Evolutionary conservation across 345 rosid species (phyloP).

Genomic region (Citrus maxima): DNA sequence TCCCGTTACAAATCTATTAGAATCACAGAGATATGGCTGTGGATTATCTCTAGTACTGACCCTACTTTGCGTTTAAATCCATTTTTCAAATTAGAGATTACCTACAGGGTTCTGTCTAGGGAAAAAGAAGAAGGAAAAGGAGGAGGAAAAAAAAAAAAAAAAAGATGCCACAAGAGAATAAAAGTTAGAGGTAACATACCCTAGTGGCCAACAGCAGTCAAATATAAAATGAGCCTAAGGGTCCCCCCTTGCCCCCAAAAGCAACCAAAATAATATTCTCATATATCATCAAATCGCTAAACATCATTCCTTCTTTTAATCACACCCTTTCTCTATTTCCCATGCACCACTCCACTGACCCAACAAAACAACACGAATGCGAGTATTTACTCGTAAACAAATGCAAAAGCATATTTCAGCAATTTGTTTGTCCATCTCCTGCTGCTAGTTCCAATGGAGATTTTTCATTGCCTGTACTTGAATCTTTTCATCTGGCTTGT

Average conservation of each 20-base stretch:
- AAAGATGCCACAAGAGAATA: conserved; percentile 26
- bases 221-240: conserved; percentile 28
- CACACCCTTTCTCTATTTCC: conserved; percentile 57
- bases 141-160: neutral
- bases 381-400: conserved; percentile 8
- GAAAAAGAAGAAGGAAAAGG: neutral
- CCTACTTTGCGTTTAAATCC: conserved; percentile 4
- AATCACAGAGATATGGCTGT: conserved; percentile 9
- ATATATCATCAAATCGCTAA: conserved; percentile 29
- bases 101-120: conserved; percentile 23
- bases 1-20: neutral
- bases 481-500: conserved; percentile 24
- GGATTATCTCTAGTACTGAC: conserved; percentile 17
- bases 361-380: conserved; percentile 13
- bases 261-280: conserved; percentile 34
- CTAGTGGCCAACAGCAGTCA: conserved; percentile 44
- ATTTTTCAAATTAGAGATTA: conserved; percentile 10
- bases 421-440: conserved; percentile 10
- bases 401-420: neutral
- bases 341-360: conserved; percentile 46
- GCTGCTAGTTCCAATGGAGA: conserved; percentile 57
- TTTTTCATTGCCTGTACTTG: conserved; percentile 31
- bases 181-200: conserved; percentile 13
- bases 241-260: conserved; percentile 38
- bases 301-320: conserved; percentile 25